Percentiles rank a stretch among this genome's conserved stretches.
phyloP scores from a whole-genome alignment of 495 filamentous ascomycete species.

The Hamigera avellanea region DNA sequence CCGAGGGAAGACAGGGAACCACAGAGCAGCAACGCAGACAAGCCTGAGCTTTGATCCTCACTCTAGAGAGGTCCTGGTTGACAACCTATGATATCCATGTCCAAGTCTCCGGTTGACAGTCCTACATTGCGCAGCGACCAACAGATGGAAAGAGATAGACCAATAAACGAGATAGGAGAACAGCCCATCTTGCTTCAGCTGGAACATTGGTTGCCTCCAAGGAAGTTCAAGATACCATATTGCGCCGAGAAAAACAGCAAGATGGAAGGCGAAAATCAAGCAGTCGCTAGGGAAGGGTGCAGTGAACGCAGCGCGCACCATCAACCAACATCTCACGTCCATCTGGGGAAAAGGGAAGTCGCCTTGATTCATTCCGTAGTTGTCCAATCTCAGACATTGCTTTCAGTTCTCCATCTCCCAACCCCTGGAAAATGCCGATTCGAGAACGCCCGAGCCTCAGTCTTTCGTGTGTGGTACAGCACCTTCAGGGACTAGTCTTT shows the following conservation, averaged over 20 bases:
- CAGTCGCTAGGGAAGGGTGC: slow-evolving; percentile 1
- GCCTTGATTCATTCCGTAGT: slow-evolving; percentile 22
- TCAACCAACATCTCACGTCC: slow-evolving; percentile 9
- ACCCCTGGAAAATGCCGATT: slow-evolving; percentile 8
- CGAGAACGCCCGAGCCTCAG: slow-evolving; percentile 14
- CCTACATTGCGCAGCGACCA: too few relatives aligned
- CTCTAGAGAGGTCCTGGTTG: slow-evolving; percentile 76
- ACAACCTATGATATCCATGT: neutral
- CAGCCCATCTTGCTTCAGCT: neutral
- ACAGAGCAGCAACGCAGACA: slow-evolving; percentile 45
- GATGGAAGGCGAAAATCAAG: slow-evolving; percentile 10
- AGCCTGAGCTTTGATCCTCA: slow-evolving; percentile 95
- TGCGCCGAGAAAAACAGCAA: neutral
- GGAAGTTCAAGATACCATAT: neutral
- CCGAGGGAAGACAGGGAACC: slow-evolving; percentile 3
- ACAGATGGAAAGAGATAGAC: neutral
- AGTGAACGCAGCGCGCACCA: slow-evolving; percentile 11
- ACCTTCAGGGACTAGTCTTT: slow-evolving; percentile 79
- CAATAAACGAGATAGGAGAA: slow-evolving; percentile 3
- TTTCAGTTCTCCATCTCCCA: slow-evolving; percentile 21
- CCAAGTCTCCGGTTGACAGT: neutral
- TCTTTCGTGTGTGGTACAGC: slow-evolving; percentile 64
- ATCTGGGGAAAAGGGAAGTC: slow-evolving; percentile 6
- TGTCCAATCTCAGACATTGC: slow-evolving; percentile 22
- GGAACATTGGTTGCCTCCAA: slow-evolving; percentile 1